phyloP scores from a whole-genome alignment of 495 filamentous ascomycete species.

The Hyaloscypha hepaticicola region DNA sequence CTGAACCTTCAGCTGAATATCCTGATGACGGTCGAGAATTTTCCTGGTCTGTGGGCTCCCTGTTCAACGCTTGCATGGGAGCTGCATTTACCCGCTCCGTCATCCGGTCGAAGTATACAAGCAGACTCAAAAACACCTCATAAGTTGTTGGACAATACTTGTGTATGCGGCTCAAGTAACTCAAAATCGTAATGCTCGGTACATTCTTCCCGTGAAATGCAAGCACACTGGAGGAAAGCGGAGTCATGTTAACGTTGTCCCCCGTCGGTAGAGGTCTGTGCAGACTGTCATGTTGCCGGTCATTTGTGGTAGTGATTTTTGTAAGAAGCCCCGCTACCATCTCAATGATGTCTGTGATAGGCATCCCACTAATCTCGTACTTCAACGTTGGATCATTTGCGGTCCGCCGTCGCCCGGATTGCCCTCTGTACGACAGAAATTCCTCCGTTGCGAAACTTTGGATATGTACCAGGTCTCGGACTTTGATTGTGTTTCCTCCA shows the following conservation, averaged over 20 bases:
- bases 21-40: conserved; percentile 27
- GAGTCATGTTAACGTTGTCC: conserved; percentile 66
- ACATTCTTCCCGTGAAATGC: conserved; percentile 99
- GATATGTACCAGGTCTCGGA: conserved; percentile 84
- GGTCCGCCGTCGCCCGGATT: conserved; percentile 42
- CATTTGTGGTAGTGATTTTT: conserved; percentile 97
- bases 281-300: conserved; percentile 82
- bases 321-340: conserved; percentile 99
- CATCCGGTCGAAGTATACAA: conserved; percentile 99
- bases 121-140: conserved; percentile 91
- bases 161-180: conserved; percentile 94
- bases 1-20: conserved; percentile 32
- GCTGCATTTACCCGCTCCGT: conserved; percentile 81
- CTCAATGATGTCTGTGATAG: conserved; percentile 95
- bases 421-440: conserved; percentile 51
- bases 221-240: conserved; percentile 84
- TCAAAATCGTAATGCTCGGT: conserved; percentile 93
- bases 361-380: conserved; percentile 98
- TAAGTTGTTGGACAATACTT: conserved; percentile 99
- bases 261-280: conserved; percentile 67
- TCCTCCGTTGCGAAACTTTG: conserved; percentile 83
- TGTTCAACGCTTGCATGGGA: conserved; percentile 22
- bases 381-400: conserved; percentile 45
- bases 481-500: conserved; percentile 59
- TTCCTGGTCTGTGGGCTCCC: conserved; percentile 17